Percentiles rank a stretch among this genome's conserved stretches.
Evolutionary conservation across 805 yeast species (phyloP).

Genomic region (Jamesozyma spencerorum): DNA sequence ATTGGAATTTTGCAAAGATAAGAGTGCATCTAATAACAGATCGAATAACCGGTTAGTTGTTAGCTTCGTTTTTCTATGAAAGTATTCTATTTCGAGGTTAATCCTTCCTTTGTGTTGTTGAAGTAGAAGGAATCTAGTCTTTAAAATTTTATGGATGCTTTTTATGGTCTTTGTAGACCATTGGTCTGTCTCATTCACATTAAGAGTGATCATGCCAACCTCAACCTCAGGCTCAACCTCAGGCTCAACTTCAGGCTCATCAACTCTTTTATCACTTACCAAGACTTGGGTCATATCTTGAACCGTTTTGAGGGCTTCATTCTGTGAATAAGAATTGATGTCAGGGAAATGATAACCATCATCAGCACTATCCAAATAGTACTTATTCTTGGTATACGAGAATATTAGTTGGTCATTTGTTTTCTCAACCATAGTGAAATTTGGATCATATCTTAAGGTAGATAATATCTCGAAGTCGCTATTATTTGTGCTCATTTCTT

Average conservation of each 20-base stretch:
- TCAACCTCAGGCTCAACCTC: background rate
- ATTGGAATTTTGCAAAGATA: constrained; percentile 1
- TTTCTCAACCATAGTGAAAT: constrained; percentile 20
- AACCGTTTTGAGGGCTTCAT: background rate
- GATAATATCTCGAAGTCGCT: constrained; percentile 47
- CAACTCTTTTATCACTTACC: no score
- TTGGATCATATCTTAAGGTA: constrained; percentile 71
- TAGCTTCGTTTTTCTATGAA: constrained; percentile 40
- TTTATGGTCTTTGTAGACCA: background rate
- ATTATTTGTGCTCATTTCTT: no score
- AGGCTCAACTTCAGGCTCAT: no score
- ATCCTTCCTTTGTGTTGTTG: constrained; percentile 36
- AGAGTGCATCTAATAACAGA: constrained; percentile 22
- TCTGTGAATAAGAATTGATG: background rate
- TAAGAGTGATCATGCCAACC: background rate
- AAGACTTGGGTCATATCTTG: background rate
- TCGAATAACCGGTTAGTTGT: constrained; percentile 36
- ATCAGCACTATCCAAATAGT: background rate
- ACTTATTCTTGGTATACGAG: background rate
- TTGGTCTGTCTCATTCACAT: background rate
- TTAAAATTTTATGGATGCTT: background rate
- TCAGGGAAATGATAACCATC: constrained; percentile 5
- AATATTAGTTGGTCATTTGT: background rate
- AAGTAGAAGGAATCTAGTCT: constrained; percentile 4
- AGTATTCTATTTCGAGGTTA: constrained; percentile 43